Base-by-base conservation (phyloP, 2,329 filamentous ascomycete species). In the Sclerotinia subarctica region DNA sequence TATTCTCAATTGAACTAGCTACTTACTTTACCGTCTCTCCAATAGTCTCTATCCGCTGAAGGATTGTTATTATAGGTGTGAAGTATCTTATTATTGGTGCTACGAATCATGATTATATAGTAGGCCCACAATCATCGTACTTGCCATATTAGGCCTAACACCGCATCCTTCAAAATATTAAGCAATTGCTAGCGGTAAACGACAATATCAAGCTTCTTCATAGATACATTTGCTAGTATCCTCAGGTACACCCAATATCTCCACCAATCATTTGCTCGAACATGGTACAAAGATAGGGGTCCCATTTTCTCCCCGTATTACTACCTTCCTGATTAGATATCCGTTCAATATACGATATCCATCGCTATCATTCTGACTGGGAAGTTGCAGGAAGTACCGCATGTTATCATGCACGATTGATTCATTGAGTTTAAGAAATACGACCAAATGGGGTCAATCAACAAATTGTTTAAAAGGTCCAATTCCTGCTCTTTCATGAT, bases 281-380 rank as follows among this genome's bases (percentile, higher is more conserved):
- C 5, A 47, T 56, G 6, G n/a, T 19, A 7, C 24, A 38, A 26
- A 64, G 47, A 64, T 53, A 42, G 47, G 32, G 21, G 21, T 17
- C 21, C 64, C 15, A 13, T 51, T 24, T 26, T 42, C n/a, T 38
- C 24, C 32, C 64, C 10, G n/a, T n/a, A 59, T 29, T 42, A 47
- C 52, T 29, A 59, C 64, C 64, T 66, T 66, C 64, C 64, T 38
- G 38, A 59, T 58, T 59, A 59, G 64, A 26, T 19, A 19, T n/a
- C 10, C 19, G 29, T 10, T n/a, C 44, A 19, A 59, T 38, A 47
- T 51, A 38, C 47, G 42, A 38, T 51, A 59, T 59, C 64, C 42
- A 59, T 59, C 29, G 10, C n/a, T 66, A 60, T 60, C 53, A 51
- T 51, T 47, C 24, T 17, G 24, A 10, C 42, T 53, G 49, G 60